Evolutionary conservation across 345 rosid genomes (phyloP), one percentile per base, ranked within the genome.

Genomic region (Jatropha curcas): DNA sequence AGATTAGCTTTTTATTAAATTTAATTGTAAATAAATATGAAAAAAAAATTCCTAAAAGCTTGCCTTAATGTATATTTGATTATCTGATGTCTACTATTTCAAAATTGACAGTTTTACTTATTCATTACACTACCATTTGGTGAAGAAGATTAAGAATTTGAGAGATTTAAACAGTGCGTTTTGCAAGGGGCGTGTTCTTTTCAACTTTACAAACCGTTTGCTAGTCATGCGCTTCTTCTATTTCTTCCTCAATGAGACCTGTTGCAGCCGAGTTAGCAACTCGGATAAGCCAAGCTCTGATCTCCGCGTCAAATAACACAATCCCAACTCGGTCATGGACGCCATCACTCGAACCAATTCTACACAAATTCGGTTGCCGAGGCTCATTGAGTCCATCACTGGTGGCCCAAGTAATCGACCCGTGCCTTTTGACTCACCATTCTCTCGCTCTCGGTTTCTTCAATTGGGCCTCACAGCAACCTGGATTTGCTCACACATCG

Each of bases 401-500:
- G 43, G 97, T 94, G 50, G 87, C 95, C 58, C 77, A 77, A 67
- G 95, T 89, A 72, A 90, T 94, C 72, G 96, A 94, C 81, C 90
- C 93, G 1, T 84, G 79, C 51, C 96, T 90, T 77, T 80, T 84
- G 33, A 73, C 75, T 55, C 92, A 92, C 66, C 88, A 85, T 70
- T 87, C 93, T 0, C 92, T 94, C 22, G 92, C 98, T 37, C 91
- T 94, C 24, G 96, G 97, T 52, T 90, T 94, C 84, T 94, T 94
- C 90, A 82, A 92, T 76, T 94, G 98, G 98, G 89, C 94, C 5
- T 82, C 94, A 27, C 93, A 92, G 79, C 96, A 92, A 61, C 97
- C 98, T 13, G 86, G 88, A 55, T 94, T 85, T 79, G 37, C 83
- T 9, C 98, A 94, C 76, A 87, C 82, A 57, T 77, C 93, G 0